phyloP scores from a whole-genome alignment of 805 yeast species.

The Ogataea paradorogensis region DNA sequence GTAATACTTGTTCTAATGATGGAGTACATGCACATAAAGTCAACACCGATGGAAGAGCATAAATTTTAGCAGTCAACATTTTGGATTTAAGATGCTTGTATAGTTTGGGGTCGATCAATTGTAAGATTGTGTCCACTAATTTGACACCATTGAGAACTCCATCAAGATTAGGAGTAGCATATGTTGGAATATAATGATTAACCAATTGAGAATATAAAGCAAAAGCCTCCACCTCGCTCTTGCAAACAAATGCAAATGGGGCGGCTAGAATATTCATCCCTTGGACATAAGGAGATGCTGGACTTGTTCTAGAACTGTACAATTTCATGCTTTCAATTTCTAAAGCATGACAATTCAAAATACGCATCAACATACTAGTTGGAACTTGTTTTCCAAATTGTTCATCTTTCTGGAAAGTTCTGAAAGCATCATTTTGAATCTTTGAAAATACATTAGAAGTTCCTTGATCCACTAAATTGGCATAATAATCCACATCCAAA shows the following conservation, averaged over 20 bases:
- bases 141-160: constrained; percentile 79
- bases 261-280: constrained; percentile 88
- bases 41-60: constrained; percentile 79
- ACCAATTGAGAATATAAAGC: constrained; percentile 63
- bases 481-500: constrained; percentile 52
- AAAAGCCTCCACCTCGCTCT: constrained; percentile 84
- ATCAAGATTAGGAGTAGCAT: constrained; percentile 69
- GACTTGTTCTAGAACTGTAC: constrained; percentile 1
- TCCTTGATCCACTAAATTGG: constrained; percentile 51
- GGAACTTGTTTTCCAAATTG: constrained; percentile 60
- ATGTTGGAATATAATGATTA: constrained; percentile 66
- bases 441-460: constrained; percentile 61
- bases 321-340: constrained; percentile 24
- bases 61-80: constrained; percentile 76
- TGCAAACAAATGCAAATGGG: constrained; percentile 72
- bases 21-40: constrained; percentile 89
- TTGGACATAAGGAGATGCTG: constrained; percentile 67
- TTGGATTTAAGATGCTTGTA: constrained; percentile 57
- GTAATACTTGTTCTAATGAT: constrained; percentile 68
- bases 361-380: constrained; percentile 65
- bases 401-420: constrained; percentile 77
- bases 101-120: constrained; percentile 70
- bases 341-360: constrained; percentile 71
- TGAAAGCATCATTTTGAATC: constrained; percentile 79
- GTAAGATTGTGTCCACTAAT: constrained; percentile 70